Percentiles rank a stretch among this genome's conserved stretches.
Evolutionary conservation across 352 stramenopile species (phyloP).

Genomic region (Phytophthora podocarpi): DNA sequence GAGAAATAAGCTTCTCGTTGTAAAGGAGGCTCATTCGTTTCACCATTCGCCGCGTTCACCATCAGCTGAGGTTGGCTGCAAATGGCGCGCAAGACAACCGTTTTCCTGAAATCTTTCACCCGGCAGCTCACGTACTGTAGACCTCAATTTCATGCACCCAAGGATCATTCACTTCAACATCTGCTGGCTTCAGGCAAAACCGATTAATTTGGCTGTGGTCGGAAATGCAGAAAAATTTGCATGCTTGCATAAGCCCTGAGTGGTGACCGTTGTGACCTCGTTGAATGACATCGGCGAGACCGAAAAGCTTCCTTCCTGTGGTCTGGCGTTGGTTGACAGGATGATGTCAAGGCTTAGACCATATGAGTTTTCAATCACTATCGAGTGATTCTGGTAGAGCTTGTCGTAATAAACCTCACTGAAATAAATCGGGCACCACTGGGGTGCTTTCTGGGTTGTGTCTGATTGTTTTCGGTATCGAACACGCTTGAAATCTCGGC

Average conservation of each 20-base stretch:
- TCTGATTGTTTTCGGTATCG: too few species aligned
- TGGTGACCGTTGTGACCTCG: conserved; percentile 79
- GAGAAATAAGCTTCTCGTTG: conserved; percentile 40
- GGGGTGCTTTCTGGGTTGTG: conserved; percentile 25
- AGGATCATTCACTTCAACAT: conserved; percentile 40
- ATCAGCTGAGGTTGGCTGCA: conserved; percentile 82
- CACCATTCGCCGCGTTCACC: conserved; percentile 62
- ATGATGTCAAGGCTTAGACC: conserved; percentile 88
- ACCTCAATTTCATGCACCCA: conserved; percentile 89
- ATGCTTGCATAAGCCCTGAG: conserved; percentile 68
- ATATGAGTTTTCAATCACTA: conserved; percentile 88
- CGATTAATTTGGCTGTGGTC: conserved; percentile 57
- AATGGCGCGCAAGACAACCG: conserved; percentile 74
- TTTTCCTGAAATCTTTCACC: conserved; percentile 89
- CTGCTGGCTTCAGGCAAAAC: conserved; percentile 9
- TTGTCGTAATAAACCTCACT: conserved; percentile 90
- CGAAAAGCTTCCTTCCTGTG: conserved; percentile 85
- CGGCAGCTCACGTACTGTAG: conserved; percentile 89
- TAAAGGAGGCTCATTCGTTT: conserved; percentile 39
- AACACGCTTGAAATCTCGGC: too few species aligned
- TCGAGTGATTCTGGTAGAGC: conserved; percentile 90
- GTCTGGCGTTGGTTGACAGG: conserved; percentile 79
- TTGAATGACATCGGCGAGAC: conserved; percentile 84
- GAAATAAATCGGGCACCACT: conserved; percentile 64
- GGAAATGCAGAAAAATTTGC: conserved; percentile 89